phyloP scores from a whole-genome alignment of 805 yeast genomes.

The Nadsonia fulvescens region DNA sequence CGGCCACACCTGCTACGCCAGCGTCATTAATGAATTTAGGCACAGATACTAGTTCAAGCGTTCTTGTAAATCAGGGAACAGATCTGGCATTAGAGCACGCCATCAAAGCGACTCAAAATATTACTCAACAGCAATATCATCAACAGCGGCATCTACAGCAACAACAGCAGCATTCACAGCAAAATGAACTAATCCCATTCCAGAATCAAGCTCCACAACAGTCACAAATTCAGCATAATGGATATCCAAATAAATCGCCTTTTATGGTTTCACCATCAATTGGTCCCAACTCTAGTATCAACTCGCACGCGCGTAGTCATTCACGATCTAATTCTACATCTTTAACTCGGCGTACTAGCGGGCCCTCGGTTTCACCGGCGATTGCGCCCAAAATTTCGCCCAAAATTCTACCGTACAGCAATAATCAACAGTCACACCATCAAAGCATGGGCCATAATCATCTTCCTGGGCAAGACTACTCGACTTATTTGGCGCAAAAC shows the following conservation, averaged over 20 bases:
- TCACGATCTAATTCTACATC: too few species aligned
- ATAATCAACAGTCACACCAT: conserved; percentile 2
- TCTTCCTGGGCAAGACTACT: conserved; percentile 7
- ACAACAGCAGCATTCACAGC: conserved; percentile 4
- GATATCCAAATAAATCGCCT: conserved; percentile 2
- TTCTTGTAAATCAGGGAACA: conserved; percentile 4
- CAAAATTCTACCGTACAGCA: conserved; percentile 9
- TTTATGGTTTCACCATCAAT: background rate
- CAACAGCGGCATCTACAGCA: conserved; percentile 3
- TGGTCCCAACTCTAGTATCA: background rate
- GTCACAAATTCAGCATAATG: conserved; percentile 2
- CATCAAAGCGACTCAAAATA: conserved; percentile 4
- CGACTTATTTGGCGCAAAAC: conserved; percentile 19
- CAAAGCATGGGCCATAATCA: conserved; percentile 6
- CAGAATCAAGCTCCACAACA: conserved; percentile 1
- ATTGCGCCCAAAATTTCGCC: conserved; percentile 15
- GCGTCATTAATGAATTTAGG: conserved; percentile 5
- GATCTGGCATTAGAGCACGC: conserved; percentile 5
- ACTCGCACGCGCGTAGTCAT: too few species aligned
- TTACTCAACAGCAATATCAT: conserved; percentile 6
- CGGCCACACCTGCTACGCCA: conserved; percentile 5
- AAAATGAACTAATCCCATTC: conserved; percentile 2
- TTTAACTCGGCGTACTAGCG: conserved; percentile 4
- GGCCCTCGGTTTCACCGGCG: conserved; percentile 10
- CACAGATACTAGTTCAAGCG: conserved; percentile 3